Evolutionary conservation across 2,329 filamentous ascomycete species (phyloP), one percentile per base, ranked within the genome.

Genomic region (Zymoseptoria ardabiliae): DNA sequence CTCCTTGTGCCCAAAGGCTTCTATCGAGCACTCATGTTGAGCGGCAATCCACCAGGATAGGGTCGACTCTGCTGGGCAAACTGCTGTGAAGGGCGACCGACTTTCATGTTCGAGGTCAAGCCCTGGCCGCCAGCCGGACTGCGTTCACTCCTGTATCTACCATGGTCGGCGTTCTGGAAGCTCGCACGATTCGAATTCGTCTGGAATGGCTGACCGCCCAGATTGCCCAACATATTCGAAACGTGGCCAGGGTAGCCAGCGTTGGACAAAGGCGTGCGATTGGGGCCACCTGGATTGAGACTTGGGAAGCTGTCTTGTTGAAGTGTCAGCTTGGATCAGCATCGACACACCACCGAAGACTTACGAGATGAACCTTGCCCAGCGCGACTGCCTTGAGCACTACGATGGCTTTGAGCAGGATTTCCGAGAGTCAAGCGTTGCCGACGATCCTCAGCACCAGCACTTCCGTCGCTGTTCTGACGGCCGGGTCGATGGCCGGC

Each of bases 281-380:
- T 25, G 10, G 35, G 54, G 54, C 17, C 48, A 56, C 17, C 54
- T 23, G 5, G 58, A 54, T 41, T 49, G 25, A 20, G 58, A 20
- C 65, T 51, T 1, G 64, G 60, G 13, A 65, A 65, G 50, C 66
- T 68, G 58, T 70, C 73, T 70, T 17, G 54, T 28, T 13, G n/a
- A 11, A 21, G 23, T 28, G 30, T 54, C 54, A 51, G 25, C 50
- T 21, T 30, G 21, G 20, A 13, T 2, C 35, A 45, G 17, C 25
- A 21, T 22, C 8, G 55, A 21, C 55, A 13, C 21, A 53, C 21
- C 22, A 25, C 48, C 11, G 10, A 22, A 49, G 2, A 62, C 64
- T 57, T 50, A 67, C 65, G 64, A 53, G 65, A 58, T 51, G 50
- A 60, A 28, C 61, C 57, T 53, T 62, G 19, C 17, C 59, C 58